Evolutionary conservation across 2,329 filamentous ascomycete species (phyloP), one percentile per base, ranked within the genome.

Genomic region (Fusarium coffeatum): DNA sequence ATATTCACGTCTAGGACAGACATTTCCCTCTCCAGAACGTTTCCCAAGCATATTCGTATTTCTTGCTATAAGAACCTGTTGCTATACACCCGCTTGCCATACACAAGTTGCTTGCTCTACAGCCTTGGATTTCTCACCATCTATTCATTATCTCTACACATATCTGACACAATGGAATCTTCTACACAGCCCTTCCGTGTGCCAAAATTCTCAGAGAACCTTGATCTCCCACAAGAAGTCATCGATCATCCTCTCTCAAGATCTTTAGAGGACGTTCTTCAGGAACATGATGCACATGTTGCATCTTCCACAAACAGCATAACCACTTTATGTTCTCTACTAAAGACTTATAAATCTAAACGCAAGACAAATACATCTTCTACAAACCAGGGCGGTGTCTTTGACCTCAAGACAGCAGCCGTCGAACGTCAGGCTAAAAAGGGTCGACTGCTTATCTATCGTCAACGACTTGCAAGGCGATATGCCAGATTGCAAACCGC

Each of bases 131-230:
- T n/a, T n/a, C 34, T 37, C 34, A 12, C 34, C 2, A n/a, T 37
- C 34, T 18, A 37, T 5, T 12, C 34, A 37, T 11, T 3, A 37
- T 11, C 10, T n/a, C 34, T 7, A 37, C 18, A 0, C 34, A 37
- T 12, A 37, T n/a, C 9, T 10, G 10, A 37, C 6, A 37, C 34
- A n/a, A 37, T 37, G 34, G 18, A 20, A 4, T 10, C 10, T 25
- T 15, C 13, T 42, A 53, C 16, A 15, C 9, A 11, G 20, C 8
- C 6, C 4, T 11, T n/a, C 23, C 22, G 41, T n/a, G 41, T 23
- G 6, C 18, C 61, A 8, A 51, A 22, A 11, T 55, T 69, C 23
- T 28, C 50, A 8, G 60, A 69, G 10, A 22, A 34, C 3, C 56
- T 55, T 27, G 27, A 55, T 8, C 40, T 43, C 27, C 15, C 37